Percentiles rank a stretch among this genome's conserved stretches.
Evolutionary conservation across 2,329 filamentous ascomycete species (phyloP).

Genomic region (Botryotinia globosa): DNA sequence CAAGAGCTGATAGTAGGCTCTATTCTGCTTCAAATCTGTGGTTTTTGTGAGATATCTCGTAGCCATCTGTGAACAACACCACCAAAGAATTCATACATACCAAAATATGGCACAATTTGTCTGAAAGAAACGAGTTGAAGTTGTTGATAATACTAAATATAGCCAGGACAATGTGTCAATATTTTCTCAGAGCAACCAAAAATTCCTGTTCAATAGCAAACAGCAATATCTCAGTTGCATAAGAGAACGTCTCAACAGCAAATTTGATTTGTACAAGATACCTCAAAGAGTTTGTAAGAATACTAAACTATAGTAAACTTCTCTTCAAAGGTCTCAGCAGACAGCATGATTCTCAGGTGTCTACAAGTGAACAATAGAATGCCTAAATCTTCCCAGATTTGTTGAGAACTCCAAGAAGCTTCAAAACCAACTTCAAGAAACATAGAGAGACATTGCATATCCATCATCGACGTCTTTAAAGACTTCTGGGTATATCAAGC

Average conservation of each 20-base stretch:
- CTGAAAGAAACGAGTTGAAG: background rate
- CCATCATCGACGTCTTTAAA: background rate
- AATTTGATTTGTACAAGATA: background rate
- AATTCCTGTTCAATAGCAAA: background rate
- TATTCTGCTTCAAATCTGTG: too few species aligned
- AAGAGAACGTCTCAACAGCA: background rate
- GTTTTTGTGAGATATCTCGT: too few species aligned
- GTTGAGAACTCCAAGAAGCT: background rate
- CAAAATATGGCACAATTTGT: too few species aligned
- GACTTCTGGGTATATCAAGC: background rate
- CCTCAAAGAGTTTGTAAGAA: background rate
- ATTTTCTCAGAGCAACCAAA: background rate
- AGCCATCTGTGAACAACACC: background rate
- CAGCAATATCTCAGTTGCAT: background rate
- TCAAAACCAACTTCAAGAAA: background rate
- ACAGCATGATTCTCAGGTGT: background rate
- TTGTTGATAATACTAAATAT: rapidly evolving
- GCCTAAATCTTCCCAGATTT: background rate
- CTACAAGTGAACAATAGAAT: background rate
- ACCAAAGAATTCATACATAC: background rate
- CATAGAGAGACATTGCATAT: background rate
- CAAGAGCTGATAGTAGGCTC: background rate
- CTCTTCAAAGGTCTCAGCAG: too few species aligned
- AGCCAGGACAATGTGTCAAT: background rate
- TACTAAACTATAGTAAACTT: background rate